phyloP scores from a whole-genome alignment of 371 early-diverging fungal species.

The Smittium culicis region DNA sequence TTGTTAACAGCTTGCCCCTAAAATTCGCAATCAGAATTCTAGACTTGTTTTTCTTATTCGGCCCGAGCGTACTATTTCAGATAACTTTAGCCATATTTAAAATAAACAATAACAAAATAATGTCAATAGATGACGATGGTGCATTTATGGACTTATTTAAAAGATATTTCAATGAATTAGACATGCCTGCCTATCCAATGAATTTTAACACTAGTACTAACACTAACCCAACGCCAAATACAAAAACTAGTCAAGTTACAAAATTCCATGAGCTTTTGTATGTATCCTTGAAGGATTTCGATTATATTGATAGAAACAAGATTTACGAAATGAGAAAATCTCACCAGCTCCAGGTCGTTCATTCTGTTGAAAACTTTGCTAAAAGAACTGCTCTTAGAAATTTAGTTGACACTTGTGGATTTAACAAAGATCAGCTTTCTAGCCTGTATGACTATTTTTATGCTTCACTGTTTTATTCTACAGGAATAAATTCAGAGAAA shows the following conservation, averaged over 20 bases:
- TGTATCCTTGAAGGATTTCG: constrained; percentile 85
- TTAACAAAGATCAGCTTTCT: constrained; percentile 71
- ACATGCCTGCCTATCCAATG: constrained; percentile 43
- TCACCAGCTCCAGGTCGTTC: constrained; percentile 88
- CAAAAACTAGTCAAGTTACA: constrained; percentile 42
- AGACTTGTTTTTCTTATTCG: constrained; percentile 89
- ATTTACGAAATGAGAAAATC: constrained; percentile 70
- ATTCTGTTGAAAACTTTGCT: constrained; percentile 83
- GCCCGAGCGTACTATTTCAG: constrained; percentile 84
- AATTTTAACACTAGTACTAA: constrained; percentile 39
- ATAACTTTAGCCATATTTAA: constrained; percentile 82
- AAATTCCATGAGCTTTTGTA: constrained; percentile 83
- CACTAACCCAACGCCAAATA: constrained; percentile 21
- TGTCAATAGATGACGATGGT: constrained; percentile 81
- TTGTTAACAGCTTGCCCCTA: constrained; percentile 85
- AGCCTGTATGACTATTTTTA: constrained; percentile 80
- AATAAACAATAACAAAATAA: constrained; percentile 73
- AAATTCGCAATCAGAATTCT: constrained; percentile 72
- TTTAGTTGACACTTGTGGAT: constrained; percentile 50
- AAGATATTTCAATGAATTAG: constrained; percentile 52
- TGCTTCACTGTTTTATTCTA: constrained; percentile 49
- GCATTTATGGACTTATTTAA: constrained; percentile 70
- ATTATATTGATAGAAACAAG: constrained; percentile 56
- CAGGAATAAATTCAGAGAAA: background rate
- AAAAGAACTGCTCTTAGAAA: constrained; percentile 79